A percentile compares a stretch with the other conserved stretches of the same genome.
phyloP scores from a whole-genome alignment of 1,139 yeast species.

The Kodamaea anthophila region DNA sequence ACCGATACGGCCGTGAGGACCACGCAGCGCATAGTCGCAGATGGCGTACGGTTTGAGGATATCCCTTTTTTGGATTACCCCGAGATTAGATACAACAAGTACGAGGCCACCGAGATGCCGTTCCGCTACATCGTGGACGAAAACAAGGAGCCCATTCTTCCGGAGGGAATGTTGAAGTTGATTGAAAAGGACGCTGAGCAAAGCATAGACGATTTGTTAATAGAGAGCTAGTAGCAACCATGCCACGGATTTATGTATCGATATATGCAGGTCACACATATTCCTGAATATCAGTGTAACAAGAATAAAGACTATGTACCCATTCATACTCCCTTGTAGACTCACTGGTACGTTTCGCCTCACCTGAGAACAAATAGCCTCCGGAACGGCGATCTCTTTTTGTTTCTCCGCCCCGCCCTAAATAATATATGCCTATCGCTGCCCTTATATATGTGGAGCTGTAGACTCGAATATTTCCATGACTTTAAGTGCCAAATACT shows the following conservation, averaged over 20 bases:
- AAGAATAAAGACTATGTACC: too few species aligned
- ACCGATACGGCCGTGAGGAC: constrained; percentile 96
- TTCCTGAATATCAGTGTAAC: not conserved
- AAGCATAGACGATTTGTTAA: constrained; percentile 56
- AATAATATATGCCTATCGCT: too few species aligned
- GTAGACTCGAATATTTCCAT: too few species aligned
- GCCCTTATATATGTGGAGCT: too few species aligned
- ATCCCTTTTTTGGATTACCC: constrained; percentile 89
- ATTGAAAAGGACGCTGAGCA: constrained; percentile 82
- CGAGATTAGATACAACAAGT: constrained; percentile 78
- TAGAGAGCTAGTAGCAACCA: constrained; percentile 14
- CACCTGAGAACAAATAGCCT: too few species aligned
- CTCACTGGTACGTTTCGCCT: too few species aligned
- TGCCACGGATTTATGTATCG: not conserved
- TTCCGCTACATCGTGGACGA: constrained; percentile 75
- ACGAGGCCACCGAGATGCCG: constrained; percentile 97
- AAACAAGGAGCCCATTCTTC: constrained; percentile 70
- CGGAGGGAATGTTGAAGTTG: constrained; percentile 84
- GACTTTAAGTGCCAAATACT: too few species aligned
- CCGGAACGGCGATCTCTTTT: too few species aligned
- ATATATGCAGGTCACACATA: too few species aligned
- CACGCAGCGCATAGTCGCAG: constrained; percentile 67
- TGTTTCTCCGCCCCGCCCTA: too few species aligned
- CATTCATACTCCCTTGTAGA: too few species aligned
- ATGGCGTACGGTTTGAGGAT: constrained; percentile 52